A percentile compares a stretch with the other conserved stretches of the same genome.
phyloP scores from a whole-genome alignment of 345 rosid species.

The Trapa bicornis region DNA sequence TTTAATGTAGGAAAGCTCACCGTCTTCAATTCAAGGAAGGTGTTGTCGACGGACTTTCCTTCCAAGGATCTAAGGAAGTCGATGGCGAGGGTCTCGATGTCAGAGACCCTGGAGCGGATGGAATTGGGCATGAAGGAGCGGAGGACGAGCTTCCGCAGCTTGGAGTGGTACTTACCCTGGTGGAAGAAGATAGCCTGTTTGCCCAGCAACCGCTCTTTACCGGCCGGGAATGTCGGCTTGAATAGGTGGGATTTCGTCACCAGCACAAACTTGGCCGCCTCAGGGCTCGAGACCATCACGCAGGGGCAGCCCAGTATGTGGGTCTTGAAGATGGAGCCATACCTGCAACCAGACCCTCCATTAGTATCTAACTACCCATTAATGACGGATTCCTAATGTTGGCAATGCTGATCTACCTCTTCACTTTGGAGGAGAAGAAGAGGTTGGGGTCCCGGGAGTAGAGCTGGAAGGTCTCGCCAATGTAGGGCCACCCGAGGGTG shows the following conservation, averaged over 20 bases:
- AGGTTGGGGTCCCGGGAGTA: constrained; percentile 41
- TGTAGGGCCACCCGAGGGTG: constrained; percentile 45
- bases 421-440: constrained; percentile 31
- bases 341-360: constrained; percentile 11
- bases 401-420: constrained; percentile 13
- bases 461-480: constrained; percentile 42
- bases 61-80: constrained; percentile 19
- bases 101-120: constrained; percentile 21
- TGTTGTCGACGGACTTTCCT: constrained; percentile 20
- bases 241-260: constrained; percentile 35
- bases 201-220: constrained; percentile 40
- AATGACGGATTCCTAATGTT: neutral
- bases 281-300: constrained; percentile 38
- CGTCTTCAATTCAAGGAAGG: constrained; percentile 38
- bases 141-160: constrained; percentile 30
- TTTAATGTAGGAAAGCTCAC: constrained; percentile 7
- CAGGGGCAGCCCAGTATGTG: constrained; percentile 43
- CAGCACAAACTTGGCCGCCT: constrained; percentile 35
- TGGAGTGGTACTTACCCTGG: constrained; percentile 31
- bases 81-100: constrained; percentile 23
- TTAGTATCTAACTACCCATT: neutral
- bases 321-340: constrained; percentile 40
- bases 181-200: constrained; percentile 41
- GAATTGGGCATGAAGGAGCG: constrained; percentile 24
- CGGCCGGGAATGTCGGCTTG: constrained; percentile 44